Percentiles rank a stretch among this genome's conserved stretches.
Conservation (phyloP, 805 yeast species). For the Candida railenensis region DNA sequence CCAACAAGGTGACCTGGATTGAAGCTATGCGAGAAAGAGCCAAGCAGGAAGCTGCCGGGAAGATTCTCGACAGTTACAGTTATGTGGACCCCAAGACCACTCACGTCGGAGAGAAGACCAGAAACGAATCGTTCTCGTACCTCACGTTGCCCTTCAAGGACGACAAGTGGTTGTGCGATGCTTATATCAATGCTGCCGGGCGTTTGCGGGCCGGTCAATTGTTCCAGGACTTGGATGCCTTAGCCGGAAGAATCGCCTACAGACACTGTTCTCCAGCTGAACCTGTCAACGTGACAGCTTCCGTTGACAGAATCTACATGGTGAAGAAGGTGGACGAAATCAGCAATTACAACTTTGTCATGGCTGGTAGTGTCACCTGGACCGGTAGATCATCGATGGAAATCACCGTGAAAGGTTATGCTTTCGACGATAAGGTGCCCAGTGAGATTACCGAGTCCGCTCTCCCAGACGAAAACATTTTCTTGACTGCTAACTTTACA, state of each 20-base stretch:
- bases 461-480: conserved; percentile 65
- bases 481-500: conserved; percentile 87
- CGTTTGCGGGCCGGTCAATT: conserved; percentile 88
- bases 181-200: conserved; percentile 89
- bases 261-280: conserved; percentile 93
- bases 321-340: conserved; percentile 81
- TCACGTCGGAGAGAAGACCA: conserved; percentile 67
- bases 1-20: conserved; percentile 74
- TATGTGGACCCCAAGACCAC: conserved; percentile 73
- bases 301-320: conserved; percentile 88
- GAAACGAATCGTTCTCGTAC: conserved; percentile 74
- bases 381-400: conserved; percentile 96
- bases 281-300: conserved; percentile 94
- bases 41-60: conserved; percentile 70
- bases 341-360: conserved; percentile 67
- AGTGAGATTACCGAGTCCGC: conserved; percentile 51
- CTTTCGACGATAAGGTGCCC: conserved; percentile 60
- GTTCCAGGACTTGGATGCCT: conserved; percentile 90
- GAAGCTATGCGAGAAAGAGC: conserved; percentile 77
- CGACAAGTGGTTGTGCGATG: conserved; percentile 78
- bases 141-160: conserved; percentile 78
- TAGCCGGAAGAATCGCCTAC: conserved; percentile 92
- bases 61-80: conserved; percentile 65
- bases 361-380: conserved; percentile 93
- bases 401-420: conserved; percentile 84